A percentile compares a stretch with the other conserved stretches of the same genome.
Conservation (phyloP, 202 grass and related monocot species). For the Dendrocalamus latiflorus region DNA sequence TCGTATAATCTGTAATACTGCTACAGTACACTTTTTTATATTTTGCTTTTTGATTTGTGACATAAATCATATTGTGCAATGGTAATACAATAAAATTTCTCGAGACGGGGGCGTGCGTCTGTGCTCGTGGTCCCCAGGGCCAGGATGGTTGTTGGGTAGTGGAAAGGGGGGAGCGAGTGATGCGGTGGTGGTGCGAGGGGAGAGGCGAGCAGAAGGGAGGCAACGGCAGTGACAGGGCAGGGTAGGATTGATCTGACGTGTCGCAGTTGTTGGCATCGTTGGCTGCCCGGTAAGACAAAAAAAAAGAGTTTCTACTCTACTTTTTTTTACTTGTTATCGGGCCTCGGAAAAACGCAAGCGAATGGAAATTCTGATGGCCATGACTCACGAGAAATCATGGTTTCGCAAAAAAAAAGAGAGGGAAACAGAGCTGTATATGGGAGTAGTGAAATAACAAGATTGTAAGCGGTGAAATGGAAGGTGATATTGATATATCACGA, state of each 20-base stretch:
- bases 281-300: neutral
- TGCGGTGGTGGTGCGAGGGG: neutral
- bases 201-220: neutral
- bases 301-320: neutral
- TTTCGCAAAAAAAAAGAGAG: neutral
- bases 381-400: neutral
- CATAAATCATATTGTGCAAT: no score
- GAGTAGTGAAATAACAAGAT: neutral
- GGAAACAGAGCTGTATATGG: neutral
- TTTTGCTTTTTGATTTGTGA: no score
- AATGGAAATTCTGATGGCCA: neutral
- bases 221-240: neutral
- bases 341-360: neutral
- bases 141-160: slow-evolving; percentile 40
- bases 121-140: slow-evolving; percentile 18
- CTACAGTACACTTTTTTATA: no score
- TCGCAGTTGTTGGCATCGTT: neutral
- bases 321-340: neutral
- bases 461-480: neutral
- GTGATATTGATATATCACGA: no score
- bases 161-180: neutral
- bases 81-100: no score
- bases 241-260: neutral
- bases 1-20: no score
- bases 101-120: neutral